Conservation (phyloP, 2,329 filamentous ascomycete genomes). For the Colletotrichum aenigma region DNA sequence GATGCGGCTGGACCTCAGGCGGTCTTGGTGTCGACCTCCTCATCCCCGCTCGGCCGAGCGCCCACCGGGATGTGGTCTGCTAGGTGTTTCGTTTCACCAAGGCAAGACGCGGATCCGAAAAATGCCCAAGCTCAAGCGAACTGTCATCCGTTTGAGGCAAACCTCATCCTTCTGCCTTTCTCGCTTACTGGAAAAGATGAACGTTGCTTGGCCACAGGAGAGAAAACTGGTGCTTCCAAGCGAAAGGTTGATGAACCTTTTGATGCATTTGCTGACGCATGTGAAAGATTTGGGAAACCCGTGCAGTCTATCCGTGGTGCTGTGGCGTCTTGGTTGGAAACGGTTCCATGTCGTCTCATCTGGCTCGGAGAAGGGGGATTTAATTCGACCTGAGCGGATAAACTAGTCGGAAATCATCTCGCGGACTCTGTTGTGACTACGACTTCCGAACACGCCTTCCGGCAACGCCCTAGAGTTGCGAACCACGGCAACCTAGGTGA, state of each 20-base stretch:
- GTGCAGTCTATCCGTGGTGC: background rate
- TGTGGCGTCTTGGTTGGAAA: background rate
- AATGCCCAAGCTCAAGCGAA: background rate
- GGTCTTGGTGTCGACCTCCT: background rate
- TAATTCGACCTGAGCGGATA: background rate
- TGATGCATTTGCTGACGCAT: background rate
- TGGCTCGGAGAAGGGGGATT: background rate
- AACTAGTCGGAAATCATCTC: background rate
- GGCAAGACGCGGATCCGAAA: background rate
- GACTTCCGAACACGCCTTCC: background rate
- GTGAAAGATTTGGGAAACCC: background rate
- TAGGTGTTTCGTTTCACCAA: background rate
- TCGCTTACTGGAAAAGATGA: background rate
- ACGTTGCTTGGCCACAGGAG: background rate
- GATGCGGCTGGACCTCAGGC: background rate
- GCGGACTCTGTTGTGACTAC: background rate
- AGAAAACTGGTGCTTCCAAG: background rate
- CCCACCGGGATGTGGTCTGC: background rate
- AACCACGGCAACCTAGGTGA: accelerated
- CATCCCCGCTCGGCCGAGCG: background rate
- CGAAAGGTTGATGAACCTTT: background rate
- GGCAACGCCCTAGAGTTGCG: background rate
- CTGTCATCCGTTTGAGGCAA: background rate
- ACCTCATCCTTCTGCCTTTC: background rate
- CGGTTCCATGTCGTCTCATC: background rate